A percentile compares a stretch with the other conserved stretches of the same genome.
These are phyloP conservation scores for Scolecobasidium constrictum DNA, from an alignment of 2,329 filamentous ascomycete species.

Conservation along the genomic window DNA sequence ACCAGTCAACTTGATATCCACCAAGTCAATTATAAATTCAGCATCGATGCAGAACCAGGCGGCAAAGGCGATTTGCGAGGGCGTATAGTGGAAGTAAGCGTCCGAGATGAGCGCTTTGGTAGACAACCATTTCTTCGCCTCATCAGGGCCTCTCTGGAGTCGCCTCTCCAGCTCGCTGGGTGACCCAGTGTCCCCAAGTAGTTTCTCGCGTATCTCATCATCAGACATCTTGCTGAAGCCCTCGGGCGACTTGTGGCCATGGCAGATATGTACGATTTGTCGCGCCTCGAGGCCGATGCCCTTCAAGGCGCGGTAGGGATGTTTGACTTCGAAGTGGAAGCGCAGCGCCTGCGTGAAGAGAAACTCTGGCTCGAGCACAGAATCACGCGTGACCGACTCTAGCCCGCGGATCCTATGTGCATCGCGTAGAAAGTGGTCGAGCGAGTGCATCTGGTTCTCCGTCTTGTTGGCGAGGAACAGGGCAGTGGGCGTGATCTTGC, in stretches of 20 bases:
- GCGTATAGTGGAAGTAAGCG: slow-evolving; percentile 93
- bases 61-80: slow-evolving; percentile 85
- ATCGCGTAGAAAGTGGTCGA: slow-evolving; percentile 38
- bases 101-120: slow-evolving; percentile 79
- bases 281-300: slow-evolving; percentile 52
- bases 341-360: slow-evolving; percentile 82
- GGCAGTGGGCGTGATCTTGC: slow-evolving; percentile 77
- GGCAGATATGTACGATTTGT: slow-evolving; percentile 17
- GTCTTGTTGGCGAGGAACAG: slow-evolving; percentile 92
- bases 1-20: slow-evolving; percentile 30
- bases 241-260: slow-evolving; percentile 12
- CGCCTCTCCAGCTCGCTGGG: slow-evolving; percentile 14
- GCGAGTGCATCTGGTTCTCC: slow-evolving; percentile 67
- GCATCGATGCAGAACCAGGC: slow-evolving; percentile 66
- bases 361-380: slow-evolving; percentile 85
- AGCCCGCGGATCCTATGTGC: background rate
- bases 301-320: slow-evolving; percentile 80
- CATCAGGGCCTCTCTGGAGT: slow-evolving; percentile 52
- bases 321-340: slow-evolving; percentile 86
- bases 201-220: slow-evolving; percentile 11
- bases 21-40: slow-evolving; percentile 42
- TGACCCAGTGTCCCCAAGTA: slow-evolving; percentile 11
- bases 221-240: background rate
- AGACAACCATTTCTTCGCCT: slow-evolving; percentile 46
- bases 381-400: slow-evolving; percentile 55